Conservation (phyloP, 2,329 filamentous ascomycete species). For the Penicillium sp. region DNA sequence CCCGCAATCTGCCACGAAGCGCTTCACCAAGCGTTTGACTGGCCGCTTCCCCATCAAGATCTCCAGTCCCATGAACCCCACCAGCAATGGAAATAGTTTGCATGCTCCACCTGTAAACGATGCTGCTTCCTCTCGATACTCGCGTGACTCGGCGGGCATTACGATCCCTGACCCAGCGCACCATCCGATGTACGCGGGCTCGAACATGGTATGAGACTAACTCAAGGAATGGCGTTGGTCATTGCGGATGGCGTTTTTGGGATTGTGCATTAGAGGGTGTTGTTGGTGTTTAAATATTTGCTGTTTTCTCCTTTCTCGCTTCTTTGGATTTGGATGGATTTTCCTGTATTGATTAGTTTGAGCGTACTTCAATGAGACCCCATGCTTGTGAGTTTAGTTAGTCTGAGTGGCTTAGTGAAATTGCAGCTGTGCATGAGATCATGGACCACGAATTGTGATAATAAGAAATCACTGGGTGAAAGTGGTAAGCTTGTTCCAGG, state of each 20-base stretch:
- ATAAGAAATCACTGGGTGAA: too few relatives aligned
- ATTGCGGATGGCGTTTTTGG: neutral
- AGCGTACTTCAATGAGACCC: conserved; percentile 8
- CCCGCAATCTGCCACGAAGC: conserved; percentile 38
- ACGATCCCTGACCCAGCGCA: conserved; percentile 59
- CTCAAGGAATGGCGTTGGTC: neutral
- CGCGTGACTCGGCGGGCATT: conserved; percentile 41
- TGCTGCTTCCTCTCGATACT: conserved; percentile 46
- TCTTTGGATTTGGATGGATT: neutral
- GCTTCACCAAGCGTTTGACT: conserved; percentile 38
- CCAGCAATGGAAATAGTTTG: conserved; percentile 1
- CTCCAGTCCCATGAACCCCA: conserved; percentile 53
- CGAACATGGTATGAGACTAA: conserved; percentile 24
- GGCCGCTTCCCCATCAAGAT: conserved; percentile 54
- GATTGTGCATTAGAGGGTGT: neutral
- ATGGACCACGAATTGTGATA: neutral
- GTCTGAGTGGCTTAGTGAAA: neutral
- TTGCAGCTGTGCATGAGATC: neutral
- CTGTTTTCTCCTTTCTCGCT: neutral
- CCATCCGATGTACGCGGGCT: conserved; percentile 50
- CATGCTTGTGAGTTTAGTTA: conserved; percentile 1
- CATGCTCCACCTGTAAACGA: conserved; percentile 37
- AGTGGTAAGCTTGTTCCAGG: too few relatives aligned
- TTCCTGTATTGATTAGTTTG: conserved; percentile 6
- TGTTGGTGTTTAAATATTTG: neutral